Evolutionary conservation across 2,329 filamentous ascomycete genomes (phyloP).

Genomic region (Fusarium temperatum): DNA sequence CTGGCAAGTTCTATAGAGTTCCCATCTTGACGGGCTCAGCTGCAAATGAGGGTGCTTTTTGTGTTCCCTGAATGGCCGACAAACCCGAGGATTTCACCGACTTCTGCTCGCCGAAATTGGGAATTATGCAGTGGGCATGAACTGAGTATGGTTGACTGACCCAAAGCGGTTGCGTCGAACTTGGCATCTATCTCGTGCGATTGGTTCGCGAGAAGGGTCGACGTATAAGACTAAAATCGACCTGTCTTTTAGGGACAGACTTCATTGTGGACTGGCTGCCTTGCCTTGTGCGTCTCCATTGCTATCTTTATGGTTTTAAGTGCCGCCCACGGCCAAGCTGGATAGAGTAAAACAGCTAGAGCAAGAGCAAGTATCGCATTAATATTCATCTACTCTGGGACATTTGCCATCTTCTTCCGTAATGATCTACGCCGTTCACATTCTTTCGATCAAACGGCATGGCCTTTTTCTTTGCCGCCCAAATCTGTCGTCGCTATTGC

Average conservation of each 20-base stretch:
- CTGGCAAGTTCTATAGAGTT: slow-evolving; percentile 44
- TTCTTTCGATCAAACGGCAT: neutral
- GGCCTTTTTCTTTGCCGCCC: too few species aligned
- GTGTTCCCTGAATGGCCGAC: slow-evolving; percentile 35
- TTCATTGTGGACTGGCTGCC: neutral
- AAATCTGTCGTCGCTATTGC: too few species aligned
- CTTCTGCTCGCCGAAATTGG: slow-evolving; percentile 28
- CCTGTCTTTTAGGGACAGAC: neutral
- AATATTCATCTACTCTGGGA: neutral
- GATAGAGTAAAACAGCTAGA: neutral
- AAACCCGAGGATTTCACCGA: slow-evolving; percentile 35
- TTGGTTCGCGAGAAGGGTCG: too few species aligned
- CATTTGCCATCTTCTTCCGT: neutral
- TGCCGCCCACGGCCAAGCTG: neutral
- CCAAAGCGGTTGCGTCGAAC: neutral
- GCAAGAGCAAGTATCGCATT: neutral
- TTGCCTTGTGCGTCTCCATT: neutral
- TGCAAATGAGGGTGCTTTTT: slow-evolving; percentile 45
- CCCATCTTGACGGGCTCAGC: slow-evolving; percentile 44
- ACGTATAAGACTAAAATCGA: neutral
- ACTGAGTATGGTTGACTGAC: neutral
- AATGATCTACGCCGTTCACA: neutral
- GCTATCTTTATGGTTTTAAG: neutral
- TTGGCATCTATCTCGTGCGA: neutral
- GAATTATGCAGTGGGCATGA: neutral